Percentiles rank a stretch among this genome's conserved stretches.
These are phyloP conservation scores for Elongisporangium undulatum DNA, from an alignment of 352 stramenopile genomes.

Conservation along the genomic window DNA sequence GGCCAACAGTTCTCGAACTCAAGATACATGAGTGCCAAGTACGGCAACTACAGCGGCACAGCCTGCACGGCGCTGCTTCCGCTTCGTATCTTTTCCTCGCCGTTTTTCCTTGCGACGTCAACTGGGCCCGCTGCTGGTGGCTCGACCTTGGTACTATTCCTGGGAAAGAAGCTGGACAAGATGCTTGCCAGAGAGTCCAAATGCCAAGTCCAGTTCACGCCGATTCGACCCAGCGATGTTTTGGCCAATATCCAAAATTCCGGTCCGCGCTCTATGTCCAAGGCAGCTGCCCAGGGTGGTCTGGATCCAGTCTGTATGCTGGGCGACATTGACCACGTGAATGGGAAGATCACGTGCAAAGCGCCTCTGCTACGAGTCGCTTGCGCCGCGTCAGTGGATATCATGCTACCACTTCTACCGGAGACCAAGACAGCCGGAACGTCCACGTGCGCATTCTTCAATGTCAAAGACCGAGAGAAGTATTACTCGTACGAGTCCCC, in stretches of 20 bases:
- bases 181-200: slow-evolving; percentile 41
- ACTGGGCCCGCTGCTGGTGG: slow-evolving; percentile 58
- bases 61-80: slow-evolving; percentile 54
- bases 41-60: slow-evolving; percentile 58
- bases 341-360: slow-evolving; percentile 38
- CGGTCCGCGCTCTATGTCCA: not conserved
- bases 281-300: slow-evolving; percentile 10
- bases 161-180: slow-evolving; percentile 45
- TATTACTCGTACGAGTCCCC: slow-evolving; percentile 75
- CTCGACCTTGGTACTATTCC: slow-evolving; percentile 49
- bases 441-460: slow-evolving; percentile 19
- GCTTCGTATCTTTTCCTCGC: slow-evolving; percentile 49
- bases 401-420: slow-evolving; percentile 27
- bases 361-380: slow-evolving; percentile 45
- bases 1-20: slow-evolving; percentile 56
- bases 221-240: slow-evolving; percentile 10
- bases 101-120: slow-evolving; percentile 59
- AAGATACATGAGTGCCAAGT: slow-evolving; percentile 51
- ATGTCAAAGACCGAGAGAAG: slow-evolving; percentile 40
- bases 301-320: slow-evolving; percentile 27
- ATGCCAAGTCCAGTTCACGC: slow-evolving; percentile 59
- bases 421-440: slow-evolving; percentile 12
- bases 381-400: slow-evolving; percentile 35
- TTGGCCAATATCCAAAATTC: not conserved
- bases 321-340: slow-evolving; percentile 52